These are phyloP conservation scores for Babesia divergens DNA, from an alignment of 169 alveolate genomes.

Conservation along the genomic window DNA sequence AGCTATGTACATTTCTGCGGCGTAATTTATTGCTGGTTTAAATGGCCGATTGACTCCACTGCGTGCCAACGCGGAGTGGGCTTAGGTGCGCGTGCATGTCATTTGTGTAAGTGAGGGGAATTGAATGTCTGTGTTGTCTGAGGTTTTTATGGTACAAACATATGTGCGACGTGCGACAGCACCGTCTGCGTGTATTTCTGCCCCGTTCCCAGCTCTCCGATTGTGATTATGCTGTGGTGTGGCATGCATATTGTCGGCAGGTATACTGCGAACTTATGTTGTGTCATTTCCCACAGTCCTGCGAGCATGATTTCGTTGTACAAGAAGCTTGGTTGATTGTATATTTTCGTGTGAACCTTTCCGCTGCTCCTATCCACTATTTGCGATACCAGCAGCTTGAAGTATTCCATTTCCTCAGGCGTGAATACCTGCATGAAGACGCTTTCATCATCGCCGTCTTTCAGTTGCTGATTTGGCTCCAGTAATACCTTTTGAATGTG, in stretches of 20 bases:
- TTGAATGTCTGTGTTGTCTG: background rate
- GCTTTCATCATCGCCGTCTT: constrained; percentile 6
- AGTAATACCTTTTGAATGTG: constrained; percentile 5
- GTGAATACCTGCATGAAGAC: constrained; percentile 7
- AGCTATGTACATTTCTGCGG: no score
- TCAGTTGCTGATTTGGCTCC: background rate
- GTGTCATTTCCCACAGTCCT: constrained; percentile 8
- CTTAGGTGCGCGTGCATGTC: no score
- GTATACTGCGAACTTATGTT: constrained; percentile 49
- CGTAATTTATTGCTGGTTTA: no score
- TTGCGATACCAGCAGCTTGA: constrained; percentile 9
- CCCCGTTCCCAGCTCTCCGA: background rate
- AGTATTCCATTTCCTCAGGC: constrained; percentile 20
- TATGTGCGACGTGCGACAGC: constrained; percentile 26
- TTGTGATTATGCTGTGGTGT: constrained; percentile 43
- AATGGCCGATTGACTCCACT: no score
- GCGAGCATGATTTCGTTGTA: constrained; percentile 49
- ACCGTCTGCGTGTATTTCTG: constrained; percentile 27
- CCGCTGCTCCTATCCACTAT: constrained; percentile 20
- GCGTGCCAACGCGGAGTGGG: no score
- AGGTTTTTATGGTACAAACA: background rate
- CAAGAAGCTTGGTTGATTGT: constrained; percentile 2
- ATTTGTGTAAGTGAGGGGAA: background rate
- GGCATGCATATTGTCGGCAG: constrained; percentile 59
- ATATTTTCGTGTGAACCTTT: constrained; percentile 3